These are phyloP conservation scores for Phlegmacium glaucopus DNA, from an alignment of 768 basidiomycete species.

Conservation along the genomic window DNA sequence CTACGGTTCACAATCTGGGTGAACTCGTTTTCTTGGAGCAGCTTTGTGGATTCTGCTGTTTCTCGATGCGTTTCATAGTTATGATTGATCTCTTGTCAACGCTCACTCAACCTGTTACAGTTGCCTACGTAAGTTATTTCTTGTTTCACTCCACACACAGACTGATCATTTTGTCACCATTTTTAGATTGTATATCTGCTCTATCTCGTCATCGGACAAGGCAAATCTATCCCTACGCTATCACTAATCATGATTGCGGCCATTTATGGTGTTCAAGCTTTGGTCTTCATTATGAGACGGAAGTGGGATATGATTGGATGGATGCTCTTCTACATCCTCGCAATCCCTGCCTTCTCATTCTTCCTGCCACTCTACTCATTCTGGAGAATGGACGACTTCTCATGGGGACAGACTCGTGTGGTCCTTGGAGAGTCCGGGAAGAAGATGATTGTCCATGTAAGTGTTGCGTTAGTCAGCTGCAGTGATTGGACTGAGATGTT, in stretches of 20 bases:
- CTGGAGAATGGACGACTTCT: slow-evolving; percentile 99
- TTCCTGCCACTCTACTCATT: slow-evolving; percentile 92
- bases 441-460: slow-evolving; percentile 90
- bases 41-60: slow-evolving; percentile 96
- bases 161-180: slow-evolving; percentile 2
- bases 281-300: slow-evolving; percentile 87
- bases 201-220: slow-evolving; percentile 67
- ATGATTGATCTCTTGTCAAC: slow-evolving; percentile 95
- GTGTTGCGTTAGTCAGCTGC: slow-evolving; percentile 23
- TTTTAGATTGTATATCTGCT: slow-evolving; percentile 83
- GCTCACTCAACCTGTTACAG: slow-evolving; percentile 79
- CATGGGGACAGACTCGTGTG: slow-evolving; percentile 90
- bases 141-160: slow-evolving; percentile 4
- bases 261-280: slow-evolving; percentile 90
- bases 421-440: slow-evolving; percentile 94
- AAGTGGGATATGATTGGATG: slow-evolving; percentile 99
- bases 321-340: slow-evolving; percentile 95
- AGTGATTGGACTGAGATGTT: slow-evolving; percentile 1
- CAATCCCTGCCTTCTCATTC: slow-evolving; percentile 92
- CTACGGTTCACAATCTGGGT: slow-evolving; percentile 94
- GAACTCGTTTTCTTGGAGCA: slow-evolving; percentile 90
- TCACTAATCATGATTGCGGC: slow-evolving; percentile 93
- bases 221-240: slow-evolving; percentile 68
- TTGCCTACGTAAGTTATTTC: slow-evolving; percentile 71
- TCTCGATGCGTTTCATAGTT: slow-evolving; percentile 98